Evolutionary conservation across 108 stramenopile genomes (phyloP).

Genomic region (Cyclostephanos invisitatus): DNA sequence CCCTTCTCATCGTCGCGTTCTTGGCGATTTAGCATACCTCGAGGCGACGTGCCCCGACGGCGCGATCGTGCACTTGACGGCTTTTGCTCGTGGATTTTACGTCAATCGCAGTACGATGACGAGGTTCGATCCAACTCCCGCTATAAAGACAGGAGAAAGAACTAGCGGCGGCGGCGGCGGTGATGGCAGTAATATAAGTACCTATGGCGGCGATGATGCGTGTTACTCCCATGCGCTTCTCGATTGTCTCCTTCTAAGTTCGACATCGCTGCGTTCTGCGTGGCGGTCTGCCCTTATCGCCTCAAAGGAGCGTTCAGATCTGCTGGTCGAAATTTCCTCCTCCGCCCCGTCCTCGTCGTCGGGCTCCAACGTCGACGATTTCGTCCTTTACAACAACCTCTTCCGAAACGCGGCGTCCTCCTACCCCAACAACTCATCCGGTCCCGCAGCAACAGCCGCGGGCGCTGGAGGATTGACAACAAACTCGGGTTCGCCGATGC

Average conservation of each 20-base stretch:
- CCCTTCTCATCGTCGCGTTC: conserved; percentile 74
- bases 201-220: conserved; percentile 16
- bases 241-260: conserved; percentile 73
- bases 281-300: conserved; percentile 66
- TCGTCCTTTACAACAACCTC: conserved; percentile 9
- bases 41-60: conserved; percentile 64
- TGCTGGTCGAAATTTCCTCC: conserved; percentile 23
- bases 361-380: background rate
- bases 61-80: conserved; percentile 75
- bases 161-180: background rate
- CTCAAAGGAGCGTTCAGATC: conserved; percentile 54
- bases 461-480: conserved; percentile 45
- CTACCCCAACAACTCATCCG: conserved; percentile 44
- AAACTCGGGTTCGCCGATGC: conserved; percentile 13
- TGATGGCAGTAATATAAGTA: background rate
- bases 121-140: conserved; percentile 88
- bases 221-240: conserved; percentile 79
- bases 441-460: conserved; percentile 52
- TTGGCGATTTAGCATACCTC: conserved; percentile 95
- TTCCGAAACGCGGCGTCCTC: conserved; percentile 31
- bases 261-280: conserved; percentile 42
- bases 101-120: conserved; percentile 71
- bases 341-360: background rate
- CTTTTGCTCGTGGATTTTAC: conserved; percentile 85
- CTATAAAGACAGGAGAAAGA: conserved; percentile 11